Evolutionary conservation across 2,329 filamentous ascomycete species (phyloP).

Genomic region (Cucurbitaria berberidis): DNA sequence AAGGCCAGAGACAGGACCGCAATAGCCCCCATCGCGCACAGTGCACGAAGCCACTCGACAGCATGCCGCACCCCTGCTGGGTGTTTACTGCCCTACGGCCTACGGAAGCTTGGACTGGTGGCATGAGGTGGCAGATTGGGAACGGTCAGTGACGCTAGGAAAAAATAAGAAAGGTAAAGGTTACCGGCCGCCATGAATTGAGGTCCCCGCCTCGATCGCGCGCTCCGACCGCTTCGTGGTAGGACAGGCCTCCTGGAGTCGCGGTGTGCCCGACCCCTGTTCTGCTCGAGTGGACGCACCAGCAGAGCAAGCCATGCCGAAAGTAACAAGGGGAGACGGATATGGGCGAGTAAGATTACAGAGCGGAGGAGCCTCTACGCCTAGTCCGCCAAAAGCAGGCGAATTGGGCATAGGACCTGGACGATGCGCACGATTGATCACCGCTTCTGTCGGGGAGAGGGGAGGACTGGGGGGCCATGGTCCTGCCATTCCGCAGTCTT

Average conservation of each 20-base stretch:
- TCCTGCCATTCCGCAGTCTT: constrained; percentile 22
- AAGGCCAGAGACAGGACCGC: constrained; percentile 31
- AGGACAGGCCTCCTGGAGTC: constrained; percentile 36
- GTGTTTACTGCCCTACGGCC: constrained; percentile 41
- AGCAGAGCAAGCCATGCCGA: constrained; percentile 25
- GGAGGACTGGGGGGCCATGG: constrained; percentile 12
- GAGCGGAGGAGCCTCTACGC: constrained; percentile 26
- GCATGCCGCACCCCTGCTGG: constrained; percentile 38
- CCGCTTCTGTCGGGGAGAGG: constrained; percentile 39
- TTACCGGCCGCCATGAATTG: constrained; percentile 36
- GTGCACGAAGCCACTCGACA: constrained; percentile 40
- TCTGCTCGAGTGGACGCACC: constrained; percentile 27
- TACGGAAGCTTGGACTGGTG: constrained; percentile 40
- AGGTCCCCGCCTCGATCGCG: constrained; percentile 48
- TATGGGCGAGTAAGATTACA: constrained; percentile 30
- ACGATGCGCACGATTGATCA: constrained; percentile 34
- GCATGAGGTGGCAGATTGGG: constrained; percentile 43
- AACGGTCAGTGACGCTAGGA: constrained; percentile 46
- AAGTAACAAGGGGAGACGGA: constrained; percentile 24
- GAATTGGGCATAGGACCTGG: constrained; percentile 31
- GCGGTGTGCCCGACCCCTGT: constrained; percentile 45
- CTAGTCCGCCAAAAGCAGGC: constrained; percentile 38
- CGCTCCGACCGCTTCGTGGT: constrained; percentile 45
- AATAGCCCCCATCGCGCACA: constrained; percentile 39
- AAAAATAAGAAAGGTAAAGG: constrained; percentile 43